Base-by-base conservation (phyloP, 345 rosid genomes). In the Passiflora organensis region DNA sequence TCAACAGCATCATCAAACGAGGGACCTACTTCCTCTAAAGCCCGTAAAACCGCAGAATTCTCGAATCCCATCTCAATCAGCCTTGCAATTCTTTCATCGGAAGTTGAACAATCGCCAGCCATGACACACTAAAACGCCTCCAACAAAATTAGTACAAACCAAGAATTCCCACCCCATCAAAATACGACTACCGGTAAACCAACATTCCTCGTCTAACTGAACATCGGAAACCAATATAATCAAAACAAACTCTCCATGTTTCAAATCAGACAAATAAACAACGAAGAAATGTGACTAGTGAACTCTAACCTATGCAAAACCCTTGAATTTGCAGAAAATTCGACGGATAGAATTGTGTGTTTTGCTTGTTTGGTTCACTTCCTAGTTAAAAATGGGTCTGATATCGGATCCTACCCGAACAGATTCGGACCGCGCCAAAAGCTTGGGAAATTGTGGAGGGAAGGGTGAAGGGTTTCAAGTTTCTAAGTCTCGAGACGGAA, bases 21-120 rank as follows among this genome's bases (percentile, higher is more conserved):
- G 19, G 83, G 64, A 44, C 95, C 94, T 21, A 76, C 82, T 34
- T 73, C 77, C 49, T 81, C 68, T 2, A 87, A 79, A 60, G 93
- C 95, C 68, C 75, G 71, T 20, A 53, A 18, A 37, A 73, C 82
- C 61, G 67, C 71, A 45, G 73, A 60, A 37, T 70, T 64, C 51
- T 81, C 84, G 69, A 84, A 90, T 46, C 95, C 90, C 93, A 86
- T 86, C 62, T 82, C 85, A 23, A 72, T 63, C 34, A 86, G 82
- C 48, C 75, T 77, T 43, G 55, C 72, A 60, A 74, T 38, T 22
- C 56, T 74, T 58, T 72, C 64, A 55, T 64, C 73, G 13, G 71
- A 60, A 36, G 68, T 50, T 53, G 60, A 48, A 32, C 43, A 55
- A 13, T 42, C 21, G 4, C 28, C 65, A 56, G 59, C 75, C 94